Evolutionary conservation across 2,329 filamentous ascomycete species (phyloP).

Genomic region (Penicillium sclerotiorum): DNA sequence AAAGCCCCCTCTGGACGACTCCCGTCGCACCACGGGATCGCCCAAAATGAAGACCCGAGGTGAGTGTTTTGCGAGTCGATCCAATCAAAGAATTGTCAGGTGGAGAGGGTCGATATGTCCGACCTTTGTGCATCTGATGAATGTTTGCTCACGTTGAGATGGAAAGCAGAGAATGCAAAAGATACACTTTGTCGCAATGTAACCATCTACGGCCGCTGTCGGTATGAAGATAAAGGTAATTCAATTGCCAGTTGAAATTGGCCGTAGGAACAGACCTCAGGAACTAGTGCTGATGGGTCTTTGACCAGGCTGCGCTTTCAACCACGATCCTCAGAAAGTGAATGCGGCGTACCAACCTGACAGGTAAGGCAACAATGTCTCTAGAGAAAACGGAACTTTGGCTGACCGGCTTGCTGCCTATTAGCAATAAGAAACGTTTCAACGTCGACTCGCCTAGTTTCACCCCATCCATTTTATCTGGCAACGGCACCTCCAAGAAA

Average conservation of each 20-base stretch:
- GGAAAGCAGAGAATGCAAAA: conserved; percentile 68
- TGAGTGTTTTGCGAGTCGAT: conserved; percentile 32
- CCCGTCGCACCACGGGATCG: conserved; percentile 49
- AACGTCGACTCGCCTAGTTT: conserved; percentile 98
- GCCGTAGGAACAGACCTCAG: neutral
- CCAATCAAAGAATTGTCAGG: neutral
- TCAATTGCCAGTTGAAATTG: neutral
- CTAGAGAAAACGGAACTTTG: too few species aligned
- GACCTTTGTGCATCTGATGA: neutral
- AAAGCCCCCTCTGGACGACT: conserved; percentile 49
- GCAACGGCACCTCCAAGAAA: conserved; percentile 59
- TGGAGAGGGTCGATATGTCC: conserved; percentile 11
- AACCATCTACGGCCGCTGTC: conserved; percentile 88
- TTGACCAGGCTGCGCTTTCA: conserved; percentile 73
- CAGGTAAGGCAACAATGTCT: conserved; percentile 33
- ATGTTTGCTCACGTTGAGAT: neutral
- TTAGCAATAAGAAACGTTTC: conserved; percentile 66
- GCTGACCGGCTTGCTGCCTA: too few species aligned
- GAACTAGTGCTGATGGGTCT: conserved; percentile 15
- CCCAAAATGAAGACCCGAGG: conserved; percentile 53
- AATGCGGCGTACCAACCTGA: conserved; percentile 44
- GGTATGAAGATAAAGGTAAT: conserved; percentile 82
- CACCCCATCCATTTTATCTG: conserved; percentile 63
- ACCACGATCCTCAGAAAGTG: conserved; percentile 74
- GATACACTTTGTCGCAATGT: conserved; percentile 92